Percentiles rank a stretch among this genome's conserved stretches.
phyloP scores from a whole-genome alignment of 305 asterid species.

The Ajuga reptans region DNA sequence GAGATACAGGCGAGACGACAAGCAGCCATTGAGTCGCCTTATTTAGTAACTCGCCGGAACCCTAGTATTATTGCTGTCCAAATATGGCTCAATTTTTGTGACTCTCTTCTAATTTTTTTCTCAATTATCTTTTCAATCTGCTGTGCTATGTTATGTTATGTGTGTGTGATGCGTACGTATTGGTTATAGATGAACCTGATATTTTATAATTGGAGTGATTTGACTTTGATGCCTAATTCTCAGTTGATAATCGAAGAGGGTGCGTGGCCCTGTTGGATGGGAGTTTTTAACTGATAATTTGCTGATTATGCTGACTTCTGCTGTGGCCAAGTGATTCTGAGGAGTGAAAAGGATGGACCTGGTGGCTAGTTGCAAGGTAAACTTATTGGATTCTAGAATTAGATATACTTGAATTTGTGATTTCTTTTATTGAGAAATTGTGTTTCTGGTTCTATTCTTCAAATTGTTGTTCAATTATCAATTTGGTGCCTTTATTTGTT shows the following conservation, averaged over 20 bases:
- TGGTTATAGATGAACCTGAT: neutral
- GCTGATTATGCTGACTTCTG: conserved; percentile 16
- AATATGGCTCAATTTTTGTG: neutral
- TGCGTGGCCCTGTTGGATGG: conserved; percentile 23
- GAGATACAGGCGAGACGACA: conserved; percentile 4
- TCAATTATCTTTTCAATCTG: neutral
- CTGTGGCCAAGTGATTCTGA: conserved; percentile 19
- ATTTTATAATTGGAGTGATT: neutral
- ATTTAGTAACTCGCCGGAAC: neutral
- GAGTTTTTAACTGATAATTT: conserved; percentile 17
- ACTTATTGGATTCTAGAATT: neutral
- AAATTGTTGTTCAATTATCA: neutral
- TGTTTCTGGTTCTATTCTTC: neutral
- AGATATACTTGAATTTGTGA: neutral
- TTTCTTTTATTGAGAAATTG: neutral
- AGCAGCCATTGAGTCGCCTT: neutral
- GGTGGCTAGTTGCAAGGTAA: conserved; percentile 62
- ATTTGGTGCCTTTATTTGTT: neutral
- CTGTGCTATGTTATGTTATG: neutral
- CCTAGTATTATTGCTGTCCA: neutral
- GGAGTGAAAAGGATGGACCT: conserved; percentile 43
- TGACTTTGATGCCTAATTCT: conserved; percentile 19
- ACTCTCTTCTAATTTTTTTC: neutral
- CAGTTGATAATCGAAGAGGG: conserved; percentile 16
- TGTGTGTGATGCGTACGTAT: neutral